Evolutionary conservation across 805 yeast species (phyloP).

Genomic region (Peterozyma toletana): DNA sequence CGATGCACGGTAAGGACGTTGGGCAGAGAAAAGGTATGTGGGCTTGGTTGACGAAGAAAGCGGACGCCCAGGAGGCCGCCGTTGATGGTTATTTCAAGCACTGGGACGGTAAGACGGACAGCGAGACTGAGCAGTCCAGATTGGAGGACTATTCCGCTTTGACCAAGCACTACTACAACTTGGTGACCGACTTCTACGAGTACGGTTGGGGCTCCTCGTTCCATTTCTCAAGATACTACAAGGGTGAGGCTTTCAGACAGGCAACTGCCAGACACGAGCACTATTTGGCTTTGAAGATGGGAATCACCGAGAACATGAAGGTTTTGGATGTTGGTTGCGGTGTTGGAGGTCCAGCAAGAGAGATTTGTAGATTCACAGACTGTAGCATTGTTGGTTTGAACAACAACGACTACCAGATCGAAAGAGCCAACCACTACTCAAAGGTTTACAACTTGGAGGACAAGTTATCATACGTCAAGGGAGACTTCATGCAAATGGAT

Average conservation of each 20-base stretch:
- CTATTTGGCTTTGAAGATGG: slow-evolving; percentile 83
- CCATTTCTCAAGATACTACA: slow-evolving; percentile 92
- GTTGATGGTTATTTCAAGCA: slow-evolving; percentile 88
- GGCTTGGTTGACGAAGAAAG: slow-evolving; percentile 74
- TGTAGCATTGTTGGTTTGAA: slow-evolving; percentile 84
- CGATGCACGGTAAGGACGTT: slow-evolving; percentile 74
- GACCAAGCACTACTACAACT: slow-evolving; percentile 93
- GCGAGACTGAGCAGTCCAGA: slow-evolving; percentile 64
- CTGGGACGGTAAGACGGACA: slow-evolving; percentile 88
- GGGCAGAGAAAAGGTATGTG: slow-evolving; percentile 62
- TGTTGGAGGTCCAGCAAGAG: slow-evolving; percentile 99
- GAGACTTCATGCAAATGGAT: slow-evolving; percentile 99
- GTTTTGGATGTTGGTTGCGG: slow-evolving; percentile 99
- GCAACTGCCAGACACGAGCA: slow-evolving; percentile 98
- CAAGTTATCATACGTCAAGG: slow-evolving; percentile 83
- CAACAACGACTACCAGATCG: slow-evolving; percentile 96
- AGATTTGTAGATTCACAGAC: slow-evolving; percentile 86
- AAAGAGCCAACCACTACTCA: slow-evolving; percentile 82
- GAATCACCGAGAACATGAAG: slow-evolving; percentile 68
- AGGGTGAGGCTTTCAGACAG: slow-evolving; percentile 89
- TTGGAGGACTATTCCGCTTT: slow-evolving; percentile 81
- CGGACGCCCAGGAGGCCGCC: slow-evolving; percentile 75
- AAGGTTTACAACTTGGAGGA: slow-evolving; percentile 54
- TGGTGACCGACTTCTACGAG: slow-evolving; percentile 96
- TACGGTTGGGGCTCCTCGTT: slow-evolving; percentile 99